These are phyloP conservation scores for Lithospermum erythrorhizon DNA, from an alignment of 257 asterid genomes.

Conservation along the genomic window DNA sequence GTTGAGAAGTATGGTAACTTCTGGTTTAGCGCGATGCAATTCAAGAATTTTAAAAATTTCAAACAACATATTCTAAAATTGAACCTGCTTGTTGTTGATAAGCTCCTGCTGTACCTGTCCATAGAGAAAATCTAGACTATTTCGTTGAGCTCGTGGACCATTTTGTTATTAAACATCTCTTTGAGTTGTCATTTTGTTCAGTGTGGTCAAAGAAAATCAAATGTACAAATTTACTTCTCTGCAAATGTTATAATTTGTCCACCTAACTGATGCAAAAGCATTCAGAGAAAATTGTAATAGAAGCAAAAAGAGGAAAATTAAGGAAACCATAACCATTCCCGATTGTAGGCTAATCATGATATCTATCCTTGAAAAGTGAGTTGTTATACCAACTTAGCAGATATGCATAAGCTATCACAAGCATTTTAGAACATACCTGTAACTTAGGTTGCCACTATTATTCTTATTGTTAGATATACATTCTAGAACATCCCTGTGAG, in stretches of 20 bases:
- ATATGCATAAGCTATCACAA: too few relatives aligned
- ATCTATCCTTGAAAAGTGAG: neutral
- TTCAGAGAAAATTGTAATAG: neutral
- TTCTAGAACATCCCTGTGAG: too few relatives aligned
- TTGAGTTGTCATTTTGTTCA: neutral
- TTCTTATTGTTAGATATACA: too few relatives aligned
- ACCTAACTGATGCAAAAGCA: neutral
- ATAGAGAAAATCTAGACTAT: too few relatives aligned
- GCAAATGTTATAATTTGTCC: neutral
- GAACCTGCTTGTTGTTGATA: neutral
- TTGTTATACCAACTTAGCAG: too few relatives aligned
- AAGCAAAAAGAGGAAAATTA: neutral
- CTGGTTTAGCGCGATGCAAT: neutral
- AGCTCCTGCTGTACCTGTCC: neutral
- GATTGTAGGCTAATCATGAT: neutral
- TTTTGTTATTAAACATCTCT: too few relatives aligned
- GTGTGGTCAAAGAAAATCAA: neutral
- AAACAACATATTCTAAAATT: neutral
- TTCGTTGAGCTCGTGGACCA: too few relatives aligned
- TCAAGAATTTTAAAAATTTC: neutral
- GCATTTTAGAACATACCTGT: too few relatives aligned
- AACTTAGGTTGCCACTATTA: too few relatives aligned
- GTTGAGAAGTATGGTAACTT: neutral
- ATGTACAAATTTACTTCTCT: too few relatives aligned
- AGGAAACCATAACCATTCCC: neutral